Base-by-base conservation (phyloP, 495 filamentous ascomycete genomes). In the Cladorrhinum samala region DNA sequence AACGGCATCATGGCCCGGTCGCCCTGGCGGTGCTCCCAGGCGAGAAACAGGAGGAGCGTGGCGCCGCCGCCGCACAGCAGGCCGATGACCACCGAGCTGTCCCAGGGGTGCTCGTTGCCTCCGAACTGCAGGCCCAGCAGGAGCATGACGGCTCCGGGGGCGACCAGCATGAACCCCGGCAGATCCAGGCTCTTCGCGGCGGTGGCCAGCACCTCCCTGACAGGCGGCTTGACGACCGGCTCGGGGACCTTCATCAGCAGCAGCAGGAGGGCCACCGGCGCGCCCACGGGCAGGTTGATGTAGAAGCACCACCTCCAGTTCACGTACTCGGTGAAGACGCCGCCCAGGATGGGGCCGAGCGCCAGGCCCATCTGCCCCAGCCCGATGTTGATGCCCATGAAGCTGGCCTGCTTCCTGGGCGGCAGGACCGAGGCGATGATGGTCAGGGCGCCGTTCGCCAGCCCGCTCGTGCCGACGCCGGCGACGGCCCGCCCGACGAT, bases 271-370 rank as follows among this genome's bases (percentile, higher is more conserved):
- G 76, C 39, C n/a, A 82, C 69, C 2, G 82, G 67, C 2, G 68
- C 85, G 13, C 87, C 87, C 42, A 89, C 68, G 1, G 84, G 84
- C 18, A 87, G 65, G 53, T 88, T 87, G 66, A 86, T 84, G 61
- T 83, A 88, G 66, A 91, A 89, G 60, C 84, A 89, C 86, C 85
- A 88, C 46, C 87, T 65, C 87, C 87, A 91, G 3, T 77, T 76
- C 2, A 81, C 66, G n/a, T 77, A 67, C 20, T 77, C 67, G 2
- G 75, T 78, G 52, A 80, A 78, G 6, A 64, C 74, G 45, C 77
- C 77, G 21, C 77, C 77, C 47, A 79, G 56, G 50, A 90, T 69
- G 9, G 86, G 86, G 3, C 86, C 86, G 44, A 83, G 74, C 13
- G 88, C 80, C 54, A 76, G 81, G 0, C 86, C 81, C 51, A 92